phyloP scores from a whole-genome alignment of 192 early-diverging fungal genomes.

The Entophlyctis luteolus region DNA sequence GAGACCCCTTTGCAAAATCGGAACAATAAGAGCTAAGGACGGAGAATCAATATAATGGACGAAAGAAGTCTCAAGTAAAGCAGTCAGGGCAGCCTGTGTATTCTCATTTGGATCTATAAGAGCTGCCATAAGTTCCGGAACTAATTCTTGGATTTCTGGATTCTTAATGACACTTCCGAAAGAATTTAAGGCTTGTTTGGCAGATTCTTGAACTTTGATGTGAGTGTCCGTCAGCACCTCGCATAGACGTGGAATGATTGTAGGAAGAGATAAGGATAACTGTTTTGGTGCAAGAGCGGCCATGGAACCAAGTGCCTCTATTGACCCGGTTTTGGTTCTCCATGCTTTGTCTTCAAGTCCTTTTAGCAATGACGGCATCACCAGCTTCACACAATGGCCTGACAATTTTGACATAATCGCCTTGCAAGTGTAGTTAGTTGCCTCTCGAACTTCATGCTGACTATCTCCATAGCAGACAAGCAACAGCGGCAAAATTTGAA shows the following conservation, averaged over 20 bases:
- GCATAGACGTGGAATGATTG: conserved; percentile 85
- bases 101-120: conserved; percentile 84
- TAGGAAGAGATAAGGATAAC: conserved; percentile 81
- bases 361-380: conserved; percentile 81
- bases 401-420: conserved; percentile 94
- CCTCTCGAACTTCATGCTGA: conserved; percentile 81
- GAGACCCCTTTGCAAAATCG: conserved; percentile 89
- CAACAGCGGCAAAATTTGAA: conserved; percentile 86
- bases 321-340: conserved; percentile 95
- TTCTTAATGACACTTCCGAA: conserved; percentile 98
- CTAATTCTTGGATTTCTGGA: conserved; percentile 91
- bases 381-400: conserved; percentile 93
- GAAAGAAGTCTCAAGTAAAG: conserved; percentile 90
- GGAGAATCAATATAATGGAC: conserved; percentile 99
- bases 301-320: conserved; percentile 93
- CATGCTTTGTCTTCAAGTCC: conserved; percentile 88
- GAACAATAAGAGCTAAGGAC: conserved; percentile 89
- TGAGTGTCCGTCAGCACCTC: conserved; percentile 93
- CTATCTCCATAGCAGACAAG: conserved; percentile 84
- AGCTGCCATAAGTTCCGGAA: conserved; percentile 80
- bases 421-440: conserved; percentile 80
- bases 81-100: conserved; percentile 74
- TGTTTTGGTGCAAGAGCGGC: conserved; percentile 95
- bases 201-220: conserved; percentile 81
- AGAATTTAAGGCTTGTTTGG: conserved; percentile 72